phyloP scores from a whole-genome alignment of 345 rosid genomes.

The Populus simonii region DNA sequence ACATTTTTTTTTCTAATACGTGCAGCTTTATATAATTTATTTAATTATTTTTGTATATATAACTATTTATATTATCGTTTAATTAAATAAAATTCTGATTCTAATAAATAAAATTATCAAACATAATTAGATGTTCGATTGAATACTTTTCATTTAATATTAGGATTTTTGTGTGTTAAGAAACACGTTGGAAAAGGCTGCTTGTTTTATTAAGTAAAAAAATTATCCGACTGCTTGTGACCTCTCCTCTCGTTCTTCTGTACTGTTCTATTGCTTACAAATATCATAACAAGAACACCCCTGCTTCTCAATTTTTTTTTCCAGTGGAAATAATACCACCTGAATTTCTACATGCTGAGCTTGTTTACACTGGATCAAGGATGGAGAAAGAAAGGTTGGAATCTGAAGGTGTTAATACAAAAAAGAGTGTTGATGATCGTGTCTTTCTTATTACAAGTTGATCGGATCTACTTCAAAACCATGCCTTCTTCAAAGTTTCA shows the following conservation, averaged over 20 bases:
- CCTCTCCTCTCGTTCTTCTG: background rate
- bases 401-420: background rate
- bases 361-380: background rate
- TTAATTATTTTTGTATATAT: accelerated
- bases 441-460: background rate
- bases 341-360: background rate
- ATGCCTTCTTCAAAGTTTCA: slow-evolving; percentile 24
- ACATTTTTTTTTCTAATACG: no score
- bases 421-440: background rate
- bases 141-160: no score
- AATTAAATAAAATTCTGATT: no score
- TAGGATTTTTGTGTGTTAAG: no score
- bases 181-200: no score
- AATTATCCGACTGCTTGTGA: no score
- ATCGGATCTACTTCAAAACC: slow-evolving; percentile 13
- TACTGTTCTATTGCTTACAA: background rate
- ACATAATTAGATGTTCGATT: no score
- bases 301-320: background rate
- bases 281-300: background rate
- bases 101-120: no score
- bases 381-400: background rate
- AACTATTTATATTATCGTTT: no score
- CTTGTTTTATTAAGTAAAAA: no score
- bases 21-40: no score
- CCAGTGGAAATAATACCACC: background rate